phyloP scores from a whole-genome alignment of 306 rosid genomes.

The Herpetospermum pedunculosum region DNA sequence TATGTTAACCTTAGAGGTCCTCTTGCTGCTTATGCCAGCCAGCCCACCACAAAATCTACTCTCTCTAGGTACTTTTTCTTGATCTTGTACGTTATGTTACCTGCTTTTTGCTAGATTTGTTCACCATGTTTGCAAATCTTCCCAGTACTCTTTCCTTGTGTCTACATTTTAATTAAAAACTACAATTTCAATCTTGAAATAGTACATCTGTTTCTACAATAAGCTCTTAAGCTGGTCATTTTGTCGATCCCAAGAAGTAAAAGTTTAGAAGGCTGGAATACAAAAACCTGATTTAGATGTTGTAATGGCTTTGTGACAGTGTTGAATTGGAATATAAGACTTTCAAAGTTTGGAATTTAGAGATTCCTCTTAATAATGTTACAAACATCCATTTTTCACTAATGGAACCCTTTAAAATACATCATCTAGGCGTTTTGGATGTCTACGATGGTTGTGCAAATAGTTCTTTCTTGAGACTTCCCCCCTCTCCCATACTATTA shows the following conservation, averaged over 20 bases:
- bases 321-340: background rate
- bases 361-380: background rate
- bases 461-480: background rate
- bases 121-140: background rate
- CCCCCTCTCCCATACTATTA: background rate
- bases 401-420: background rate
- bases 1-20: conserved; percentile 59
- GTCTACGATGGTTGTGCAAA: background rate
- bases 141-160: background rate
- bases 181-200: background rate
- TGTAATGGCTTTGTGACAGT: background rate
- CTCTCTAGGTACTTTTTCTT: conserved; percentile 48
- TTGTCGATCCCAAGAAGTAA: background rate
- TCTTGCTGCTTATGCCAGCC: conserved; percentile 73
- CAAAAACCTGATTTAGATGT: background rate
- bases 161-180: background rate
- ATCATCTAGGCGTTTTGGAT: background rate
- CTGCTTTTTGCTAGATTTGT: background rate
- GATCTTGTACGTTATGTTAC: background rate
- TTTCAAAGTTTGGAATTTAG: background rate
- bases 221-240: background rate
- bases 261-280: background rate
- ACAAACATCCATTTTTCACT: background rate
- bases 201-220: background rate
- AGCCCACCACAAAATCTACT: conserved; percentile 58